These are phyloP conservation scores for Rhododendron ovatum DNA, from an alignment of 148 eudicot genomes.

Conservation along the genomic window DNA sequence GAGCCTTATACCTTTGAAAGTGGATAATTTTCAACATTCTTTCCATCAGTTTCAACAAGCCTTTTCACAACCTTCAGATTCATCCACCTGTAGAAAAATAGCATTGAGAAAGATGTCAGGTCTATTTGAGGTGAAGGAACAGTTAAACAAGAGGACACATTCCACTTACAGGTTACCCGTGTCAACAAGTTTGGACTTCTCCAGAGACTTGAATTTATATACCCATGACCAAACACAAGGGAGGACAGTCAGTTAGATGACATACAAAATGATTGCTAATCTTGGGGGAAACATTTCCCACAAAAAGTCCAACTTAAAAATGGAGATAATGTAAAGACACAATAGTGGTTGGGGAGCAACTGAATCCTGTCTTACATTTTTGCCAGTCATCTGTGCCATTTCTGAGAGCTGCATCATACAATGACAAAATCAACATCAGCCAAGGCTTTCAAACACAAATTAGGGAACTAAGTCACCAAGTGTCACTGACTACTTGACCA, in stretches of 20 bases:
- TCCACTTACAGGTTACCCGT: constrained; percentile 39
- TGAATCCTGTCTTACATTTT: constrained; percentile 10
- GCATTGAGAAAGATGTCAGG: background rate
- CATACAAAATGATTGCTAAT: background rate
- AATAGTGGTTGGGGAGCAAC: background rate
- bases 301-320: background rate
- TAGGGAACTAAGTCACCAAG: background rate
- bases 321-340: background rate
- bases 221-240: constrained; percentile 4
- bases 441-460: background rate
- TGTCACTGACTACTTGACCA: background rate
- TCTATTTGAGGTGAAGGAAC: background rate
- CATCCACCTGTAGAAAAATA: constrained; percentile 38
- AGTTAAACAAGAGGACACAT: background rate
- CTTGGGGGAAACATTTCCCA: background rate
- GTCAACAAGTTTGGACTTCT: constrained; percentile 25
- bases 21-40: constrained; percentile 6
- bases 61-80: constrained; percentile 34
- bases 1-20: constrained; percentile 26
- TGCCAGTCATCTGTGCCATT: constrained; percentile 4
- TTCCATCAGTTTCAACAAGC: constrained; percentile 19
- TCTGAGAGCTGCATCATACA: constrained; percentile 18
- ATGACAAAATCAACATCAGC: constrained; percentile 6
- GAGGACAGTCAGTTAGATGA: background rate
- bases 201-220: constrained; percentile 15